phyloP scores from a whole-genome alignment of 371 early-diverging fungal species.

The Rhizomucor pusillus region DNA sequence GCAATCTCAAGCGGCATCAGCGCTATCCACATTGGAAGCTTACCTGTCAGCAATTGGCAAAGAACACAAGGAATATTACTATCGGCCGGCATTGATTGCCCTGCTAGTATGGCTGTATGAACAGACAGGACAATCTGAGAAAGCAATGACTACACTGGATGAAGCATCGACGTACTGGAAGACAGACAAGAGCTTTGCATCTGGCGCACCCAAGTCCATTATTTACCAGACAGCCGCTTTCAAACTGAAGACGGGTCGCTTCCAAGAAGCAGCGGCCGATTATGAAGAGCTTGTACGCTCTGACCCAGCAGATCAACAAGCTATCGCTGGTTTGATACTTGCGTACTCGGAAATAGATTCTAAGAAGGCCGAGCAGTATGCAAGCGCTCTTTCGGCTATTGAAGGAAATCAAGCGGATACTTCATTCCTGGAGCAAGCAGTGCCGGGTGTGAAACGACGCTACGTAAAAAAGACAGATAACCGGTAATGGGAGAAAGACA shows the following conservation, averaged over 20 bases:
- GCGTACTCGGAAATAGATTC: conserved; percentile 68
- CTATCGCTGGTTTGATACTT: conserved; percentile 68
- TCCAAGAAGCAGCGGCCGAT: conserved; percentile 65
- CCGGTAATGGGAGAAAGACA: conserved; percentile 16
- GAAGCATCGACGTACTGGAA: conserved; percentile 61
- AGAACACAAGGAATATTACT: conserved; percentile 19
- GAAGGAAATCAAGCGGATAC: conserved; percentile 43
- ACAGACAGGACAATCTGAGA: conserved; percentile 59
- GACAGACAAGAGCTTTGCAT: conserved; percentile 16
- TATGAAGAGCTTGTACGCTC: conserved; percentile 68
- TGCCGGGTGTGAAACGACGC: conserved; percentile 64
- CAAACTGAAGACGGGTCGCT: conserved; percentile 61
- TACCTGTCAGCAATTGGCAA: conserved; percentile 41
- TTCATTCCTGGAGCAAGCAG: conserved; percentile 52
- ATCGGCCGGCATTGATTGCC: conserved; percentile 66
- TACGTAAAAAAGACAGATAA: conserved; percentile 51
- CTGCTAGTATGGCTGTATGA: conserved; percentile 72
- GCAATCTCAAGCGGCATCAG: conserved; percentile 50
- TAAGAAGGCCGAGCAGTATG: conserved; percentile 69
- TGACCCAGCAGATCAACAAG: conserved; percentile 65
- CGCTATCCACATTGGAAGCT: conserved; percentile 46
- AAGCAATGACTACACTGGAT: conserved; percentile 57
- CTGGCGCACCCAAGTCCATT: conserved; percentile 39
- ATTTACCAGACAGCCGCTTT: conserved; percentile 69
- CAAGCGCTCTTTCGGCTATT: conserved; percentile 53